A percentile compares a stretch with the other conserved stretches of the same genome.
phyloP scores from a whole-genome alignment of 192 early-diverging fungal species.

The Backusella tarrabulga region DNA sequence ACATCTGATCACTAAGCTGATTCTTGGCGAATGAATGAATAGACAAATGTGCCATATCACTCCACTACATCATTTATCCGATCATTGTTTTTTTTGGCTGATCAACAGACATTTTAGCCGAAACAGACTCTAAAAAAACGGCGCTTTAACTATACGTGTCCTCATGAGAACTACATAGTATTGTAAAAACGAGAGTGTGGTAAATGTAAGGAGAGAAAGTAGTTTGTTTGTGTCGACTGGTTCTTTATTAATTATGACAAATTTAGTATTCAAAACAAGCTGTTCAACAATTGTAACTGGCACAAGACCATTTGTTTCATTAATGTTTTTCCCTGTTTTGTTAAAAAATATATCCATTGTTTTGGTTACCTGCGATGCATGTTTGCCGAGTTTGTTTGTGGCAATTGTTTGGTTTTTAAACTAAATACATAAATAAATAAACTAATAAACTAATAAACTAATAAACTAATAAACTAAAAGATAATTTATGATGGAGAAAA shows the following conservation, averaged over 20 bases:
- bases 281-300: background rate
- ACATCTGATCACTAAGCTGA: background rate
- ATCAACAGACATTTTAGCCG: background rate
- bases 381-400: slow-evolving; percentile 5
- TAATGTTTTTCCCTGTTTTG: slow-evolving; percentile 2
- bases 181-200: background rate
- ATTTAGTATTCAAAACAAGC: background rate
- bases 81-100: background rate
- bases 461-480: background rate
- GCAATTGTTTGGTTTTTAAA: background rate
- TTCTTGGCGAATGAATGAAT: background rate
- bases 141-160: background rate
- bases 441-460: background rate
- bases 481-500: background rate
- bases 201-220: background rate
- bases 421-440: background rate
- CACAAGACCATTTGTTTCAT: background rate
- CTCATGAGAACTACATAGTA: background rate
- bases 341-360: background rate
- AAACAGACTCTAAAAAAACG: background rate
- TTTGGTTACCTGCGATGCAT: background rate
- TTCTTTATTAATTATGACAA: background rate
- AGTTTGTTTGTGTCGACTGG: background rate
- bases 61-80: background rate
- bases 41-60: background rate